Percentiles rank a stretch among this genome's conserved stretches.
Evolutionary conservation across 805 yeast species (phyloP).

Genomic region (Spathaspora sp.): DNA sequence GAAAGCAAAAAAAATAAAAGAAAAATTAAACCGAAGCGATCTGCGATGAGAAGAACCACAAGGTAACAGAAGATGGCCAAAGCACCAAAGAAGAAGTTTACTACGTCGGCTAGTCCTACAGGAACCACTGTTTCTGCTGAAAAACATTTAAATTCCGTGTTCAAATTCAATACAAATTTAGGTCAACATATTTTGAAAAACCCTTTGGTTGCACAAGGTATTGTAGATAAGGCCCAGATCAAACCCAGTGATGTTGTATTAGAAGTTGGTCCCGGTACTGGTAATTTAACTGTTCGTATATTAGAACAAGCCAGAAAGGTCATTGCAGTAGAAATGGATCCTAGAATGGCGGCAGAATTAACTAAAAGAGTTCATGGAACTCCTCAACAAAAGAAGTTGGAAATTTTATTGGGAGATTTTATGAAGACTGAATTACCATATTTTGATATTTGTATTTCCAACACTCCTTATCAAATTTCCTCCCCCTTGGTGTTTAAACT

Average conservation of each 20-base stretch:
- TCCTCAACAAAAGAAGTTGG: constrained; percentile 87
- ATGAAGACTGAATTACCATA: constrained; percentile 94
- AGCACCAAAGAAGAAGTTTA: constrained; percentile 61
- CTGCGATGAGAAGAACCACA: neutral
- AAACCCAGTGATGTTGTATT: constrained; percentile 89
- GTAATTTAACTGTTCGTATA: constrained; percentile 90
- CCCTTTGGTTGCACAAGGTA: constrained; percentile 96
- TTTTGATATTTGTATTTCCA: constrained; percentile 93
- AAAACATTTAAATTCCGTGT: constrained; percentile 74
- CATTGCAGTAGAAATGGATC: constrained; percentile 97
- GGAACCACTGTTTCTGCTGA: constrained; percentile 64
- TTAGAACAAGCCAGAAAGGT: constrained; percentile 90
- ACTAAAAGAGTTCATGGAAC: constrained; percentile 97
- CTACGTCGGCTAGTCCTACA: constrained; percentile 41
- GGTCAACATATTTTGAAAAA: constrained; percentile 97
- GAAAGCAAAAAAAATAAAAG: neutral
- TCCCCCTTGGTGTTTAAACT: constrained; percentile 94
- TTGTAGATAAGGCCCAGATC: constrained; percentile 92
- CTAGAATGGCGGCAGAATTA: constrained; percentile 99
- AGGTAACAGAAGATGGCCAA: constrained; percentile 47
- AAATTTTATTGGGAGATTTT: constrained; percentile 90
- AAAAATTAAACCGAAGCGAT: neutral
- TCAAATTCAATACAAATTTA: constrained; percentile 93
- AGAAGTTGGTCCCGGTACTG: constrained; percentile 99
- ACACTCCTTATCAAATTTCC: constrained; percentile 96